Evolutionary conservation across 352 stramenopile species (phyloP).

Genomic region (Pythium oligandrum): DNA sequence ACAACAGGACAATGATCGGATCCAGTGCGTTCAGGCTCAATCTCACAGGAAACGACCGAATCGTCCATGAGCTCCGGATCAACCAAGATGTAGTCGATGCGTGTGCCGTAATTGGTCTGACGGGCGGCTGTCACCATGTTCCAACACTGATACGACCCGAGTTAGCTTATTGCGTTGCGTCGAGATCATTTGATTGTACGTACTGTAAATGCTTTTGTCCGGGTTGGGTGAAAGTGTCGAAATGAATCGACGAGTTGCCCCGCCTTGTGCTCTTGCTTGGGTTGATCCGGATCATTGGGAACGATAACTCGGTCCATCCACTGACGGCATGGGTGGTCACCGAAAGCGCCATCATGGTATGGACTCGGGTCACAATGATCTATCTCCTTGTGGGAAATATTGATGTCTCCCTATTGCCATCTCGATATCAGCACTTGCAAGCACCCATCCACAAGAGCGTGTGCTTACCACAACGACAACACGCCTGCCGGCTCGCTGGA

Average conservation of each 20-base stretch:
- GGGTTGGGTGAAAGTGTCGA: constrained; percentile 64
- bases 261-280: no score
- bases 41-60: constrained; percentile 48
- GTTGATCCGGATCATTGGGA: constrained; percentile 3
- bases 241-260: constrained; percentile 72
- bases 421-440: neutral
- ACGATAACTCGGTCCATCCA: constrained; percentile 61
- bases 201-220: constrained; percentile 79
- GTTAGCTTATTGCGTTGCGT: neutral
- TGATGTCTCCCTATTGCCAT: constrained; percentile 68
- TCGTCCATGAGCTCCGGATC: constrained; percentile 43
- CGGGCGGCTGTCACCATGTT: constrained; percentile 78
- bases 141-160: constrained; percentile 55
- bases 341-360: constrained; percentile 31
- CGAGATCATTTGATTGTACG: constrained; percentile 4
- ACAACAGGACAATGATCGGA: constrained; percentile 82
- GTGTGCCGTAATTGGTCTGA: constrained; percentile 88
- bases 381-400: constrained; percentile 73
- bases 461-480: constrained; percentile 61
- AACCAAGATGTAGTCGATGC: constrained; percentile 89
- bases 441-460: neutral
- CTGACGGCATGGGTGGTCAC: constrained; percentile 55
- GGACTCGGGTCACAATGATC: constrained; percentile 64
- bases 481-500: constrained; percentile 41
- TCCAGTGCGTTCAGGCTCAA: constrained; percentile 45